Evolutionary conservation across 2,329 filamentous ascomycete species (phyloP).

Genomic region (Saccharata proteae): DNA sequence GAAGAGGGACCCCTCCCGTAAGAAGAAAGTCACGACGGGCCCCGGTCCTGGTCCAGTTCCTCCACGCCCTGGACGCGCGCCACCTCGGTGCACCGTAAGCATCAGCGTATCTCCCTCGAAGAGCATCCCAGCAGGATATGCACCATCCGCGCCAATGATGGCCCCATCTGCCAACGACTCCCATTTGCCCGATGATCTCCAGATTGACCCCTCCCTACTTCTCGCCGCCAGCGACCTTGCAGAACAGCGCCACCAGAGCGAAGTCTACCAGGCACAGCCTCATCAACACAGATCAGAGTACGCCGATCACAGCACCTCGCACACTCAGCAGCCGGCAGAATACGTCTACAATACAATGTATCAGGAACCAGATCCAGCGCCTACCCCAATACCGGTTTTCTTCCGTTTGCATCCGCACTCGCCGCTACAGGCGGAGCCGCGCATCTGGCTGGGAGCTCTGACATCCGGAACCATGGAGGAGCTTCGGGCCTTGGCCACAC

Average conservation of each 20-base stretch:
- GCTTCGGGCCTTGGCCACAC: conserved; percentile 47
- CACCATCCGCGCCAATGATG: conserved; percentile 4
- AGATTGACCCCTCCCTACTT: conserved; percentile 52
- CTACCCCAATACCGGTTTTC: conserved; percentile 44
- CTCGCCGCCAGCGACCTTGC: conserved; percentile 41
- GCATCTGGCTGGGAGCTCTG: conserved; percentile 56
- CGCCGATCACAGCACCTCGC: neutral
- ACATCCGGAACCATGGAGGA: conserved; percentile 46
- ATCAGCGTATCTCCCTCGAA: too few relatives aligned
- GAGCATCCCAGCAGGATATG: conserved; percentile 3
- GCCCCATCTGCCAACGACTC: conserved; percentile 10
- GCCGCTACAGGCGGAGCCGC: conserved; percentile 36
- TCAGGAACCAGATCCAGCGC: conserved; percentile 9
- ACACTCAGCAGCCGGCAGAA: conserved; percentile 4
- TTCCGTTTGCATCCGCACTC: conserved; percentile 59
- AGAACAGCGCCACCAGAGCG: conserved; percentile 3
- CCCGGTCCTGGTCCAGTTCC: conserved; percentile 30
- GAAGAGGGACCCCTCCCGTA: conserved; percentile 40
- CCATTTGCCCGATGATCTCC: conserved; percentile 35
- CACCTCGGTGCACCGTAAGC: neutral
- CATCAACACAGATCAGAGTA: conserved; percentile 5
- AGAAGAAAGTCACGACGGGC: conserved; percentile 26
- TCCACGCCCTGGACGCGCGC: conserved; percentile 2
- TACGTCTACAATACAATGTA: conserved; percentile 8
- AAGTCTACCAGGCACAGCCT: neutral